These are phyloP conservation scores for Aristolochia contorta DNA, from an alignment of 164 flowering plant genomes.

Conservation along the genomic window DNA sequence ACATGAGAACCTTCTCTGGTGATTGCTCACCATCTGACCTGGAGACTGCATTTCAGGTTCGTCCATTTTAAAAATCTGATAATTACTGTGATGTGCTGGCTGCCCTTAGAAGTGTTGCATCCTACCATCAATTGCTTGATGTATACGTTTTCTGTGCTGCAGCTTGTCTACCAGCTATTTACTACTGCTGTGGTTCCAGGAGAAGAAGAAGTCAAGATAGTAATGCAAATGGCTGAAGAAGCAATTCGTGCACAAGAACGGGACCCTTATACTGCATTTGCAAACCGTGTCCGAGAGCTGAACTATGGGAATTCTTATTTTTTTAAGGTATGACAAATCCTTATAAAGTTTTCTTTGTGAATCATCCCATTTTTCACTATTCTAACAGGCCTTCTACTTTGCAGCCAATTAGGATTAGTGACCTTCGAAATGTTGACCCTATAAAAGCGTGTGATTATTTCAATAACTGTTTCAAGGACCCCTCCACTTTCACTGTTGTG, in stretches of 20 bases:
- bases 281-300: slow-evolving; percentile 91
- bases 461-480: slow-evolving; percentile 82
- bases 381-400: slow-evolving; percentile 8
- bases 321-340: slow-evolving; percentile 51
- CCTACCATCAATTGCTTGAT: too few species aligned
- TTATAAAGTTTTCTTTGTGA: not conserved
- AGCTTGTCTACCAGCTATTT: slow-evolving; percentile 94
- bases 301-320: slow-evolving; percentile 91
- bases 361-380: slow-evolving; percentile 1
- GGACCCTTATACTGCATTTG: slow-evolving; percentile 89
- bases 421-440: slow-evolving; percentile 75
- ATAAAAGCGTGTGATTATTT: slow-evolving; percentile 77
- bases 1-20: slow-evolving; percentile 85
- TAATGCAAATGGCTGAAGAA: slow-evolving; percentile 97
- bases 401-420: slow-evolving; percentile 72
- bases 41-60: slow-evolving; percentile 97
- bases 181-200: slow-evolving; percentile 67
- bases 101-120: not conserved
- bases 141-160: slow-evolving; percentile 9
- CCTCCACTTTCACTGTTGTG: slow-evolving; percentile 81
- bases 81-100: not conserved
- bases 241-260: slow-evolving; percentile 87
- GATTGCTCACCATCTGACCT: slow-evolving; percentile 96
- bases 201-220: slow-evolving; percentile 82
- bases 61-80: slow-evolving; percentile 3